A percentile compares a stretch with the other conserved stretches of the same genome.
Conservation (phyloP, 805 yeast genomes). For the Kuraishia borneana region DNA sequence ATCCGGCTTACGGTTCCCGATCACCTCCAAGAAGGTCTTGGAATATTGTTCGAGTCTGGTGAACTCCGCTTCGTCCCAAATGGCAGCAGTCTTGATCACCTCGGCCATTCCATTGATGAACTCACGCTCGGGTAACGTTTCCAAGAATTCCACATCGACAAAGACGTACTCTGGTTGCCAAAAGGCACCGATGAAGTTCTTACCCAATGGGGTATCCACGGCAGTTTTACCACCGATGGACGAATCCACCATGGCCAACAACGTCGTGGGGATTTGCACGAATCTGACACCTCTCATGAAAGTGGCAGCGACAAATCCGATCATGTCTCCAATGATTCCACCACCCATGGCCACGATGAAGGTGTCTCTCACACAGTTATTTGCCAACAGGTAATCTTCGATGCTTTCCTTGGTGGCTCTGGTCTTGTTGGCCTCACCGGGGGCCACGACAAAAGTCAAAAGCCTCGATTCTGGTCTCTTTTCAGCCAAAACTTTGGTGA, state of each 20-base stretch:
- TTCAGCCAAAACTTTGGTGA: slow-evolving; percentile 23
- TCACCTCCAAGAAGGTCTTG: slow-evolving; percentile 54
- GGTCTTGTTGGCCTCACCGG: slow-evolving; percentile 88
- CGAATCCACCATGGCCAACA: slow-evolving; percentile 95
- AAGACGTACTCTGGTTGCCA: slow-evolving; percentile 91
- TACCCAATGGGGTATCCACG: slow-evolving; percentile 91
- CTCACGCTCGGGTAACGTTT: slow-evolving; percentile 84
- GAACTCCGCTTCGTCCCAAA: slow-evolving; percentile 90
- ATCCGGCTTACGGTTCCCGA: slow-evolving; percentile 31
- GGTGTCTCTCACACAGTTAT: slow-evolving; percentile 95
- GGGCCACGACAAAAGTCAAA: slow-evolving; percentile 65
- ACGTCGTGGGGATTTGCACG: slow-evolving; percentile 87
- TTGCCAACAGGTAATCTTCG: slow-evolving; percentile 72
- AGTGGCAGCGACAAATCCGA: slow-evolving; percentile 98
- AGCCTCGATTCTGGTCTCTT: slow-evolving; percentile 50
- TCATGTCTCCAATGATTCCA: slow-evolving; percentile 98
- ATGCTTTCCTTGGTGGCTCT: slow-evolving; percentile 85
- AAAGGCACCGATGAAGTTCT: slow-evolving; percentile 92
- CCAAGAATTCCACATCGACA: slow-evolving; percentile 79
- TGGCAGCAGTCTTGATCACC: slow-evolving; percentile 95
- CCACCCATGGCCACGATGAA: slow-evolving; percentile 94
- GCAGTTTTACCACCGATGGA: slow-evolving; percentile 99
- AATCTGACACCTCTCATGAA: slow-evolving; percentile 97
- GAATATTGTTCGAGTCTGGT: slow-evolving; percentile 74
- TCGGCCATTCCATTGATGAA: slow-evolving; percentile 98